Conservation (phyloP, 2,329 filamentous ascomycete species). For the Sclerotinia spermophila region DNA sequence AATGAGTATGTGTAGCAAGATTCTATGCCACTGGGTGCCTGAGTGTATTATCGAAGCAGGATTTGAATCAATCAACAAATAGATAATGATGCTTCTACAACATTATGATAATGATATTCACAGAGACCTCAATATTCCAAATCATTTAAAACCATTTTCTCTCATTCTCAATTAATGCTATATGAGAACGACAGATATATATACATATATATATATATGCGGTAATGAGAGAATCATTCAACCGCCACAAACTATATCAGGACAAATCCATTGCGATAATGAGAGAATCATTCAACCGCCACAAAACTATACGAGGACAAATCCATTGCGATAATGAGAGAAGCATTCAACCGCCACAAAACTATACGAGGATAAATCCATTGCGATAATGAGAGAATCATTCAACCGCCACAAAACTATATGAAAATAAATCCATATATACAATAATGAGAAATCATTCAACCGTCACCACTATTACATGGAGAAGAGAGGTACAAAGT, state of each 20-base stretch:
- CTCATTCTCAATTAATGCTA: too few species aligned
- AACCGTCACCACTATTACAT: neutral
- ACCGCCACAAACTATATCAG: neutral
- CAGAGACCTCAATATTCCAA: neutral
- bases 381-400: neutral
- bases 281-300: neutral
- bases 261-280: too few species aligned
- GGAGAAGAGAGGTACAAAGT: neutral
- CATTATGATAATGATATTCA: neutral
- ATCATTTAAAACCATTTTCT: too few species aligned
- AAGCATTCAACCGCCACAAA: neutral
- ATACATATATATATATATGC: too few species aligned
- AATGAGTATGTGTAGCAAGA: neutral
- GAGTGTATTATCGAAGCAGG: neutral
- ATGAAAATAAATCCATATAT: neutral
- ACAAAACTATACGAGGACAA: neutral
- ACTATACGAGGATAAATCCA: rapidly evolving
- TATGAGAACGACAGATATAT: too few species aligned
- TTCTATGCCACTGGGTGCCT: neutral
- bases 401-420: neutral
- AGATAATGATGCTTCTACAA: neutral
- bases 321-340: neutral
- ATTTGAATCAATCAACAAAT: neutral
- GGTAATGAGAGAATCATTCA: neutral
- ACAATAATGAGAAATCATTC: neutral